phyloP scores from a whole-genome alignment of 2,329 filamentous ascomycete species.

The Xylaria digitata region DNA sequence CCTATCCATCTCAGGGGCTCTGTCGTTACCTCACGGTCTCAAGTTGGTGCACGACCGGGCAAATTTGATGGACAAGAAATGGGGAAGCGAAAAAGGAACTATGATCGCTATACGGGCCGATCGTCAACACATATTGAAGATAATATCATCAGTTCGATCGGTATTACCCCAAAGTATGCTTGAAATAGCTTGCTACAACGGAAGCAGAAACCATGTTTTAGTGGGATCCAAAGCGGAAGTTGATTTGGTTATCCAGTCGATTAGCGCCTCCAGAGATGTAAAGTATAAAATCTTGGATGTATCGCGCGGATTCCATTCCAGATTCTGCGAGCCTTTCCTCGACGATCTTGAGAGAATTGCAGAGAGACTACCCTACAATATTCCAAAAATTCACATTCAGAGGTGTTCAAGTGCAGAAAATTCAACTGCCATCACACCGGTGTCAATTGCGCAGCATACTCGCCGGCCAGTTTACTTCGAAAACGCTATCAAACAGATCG shows the following conservation, averaged over 20 bases:
- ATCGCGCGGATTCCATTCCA: constrained; percentile 61
- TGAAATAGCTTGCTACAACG: constrained; percentile 60
- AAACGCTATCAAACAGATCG: background rate
- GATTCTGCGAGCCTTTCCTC: constrained; percentile 52
- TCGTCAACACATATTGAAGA: constrained; percentile 51
- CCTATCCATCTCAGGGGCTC: too few species aligned
- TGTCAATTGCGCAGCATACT: background rate
- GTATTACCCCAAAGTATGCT: constrained; percentile 11
- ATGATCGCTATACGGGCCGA: constrained; percentile 49
- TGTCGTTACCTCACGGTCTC: too few species aligned
- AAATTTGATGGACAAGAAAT: too few species aligned
- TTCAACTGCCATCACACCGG: background rate
- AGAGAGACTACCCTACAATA: background rate
- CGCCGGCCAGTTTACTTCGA: constrained; percentile 11
- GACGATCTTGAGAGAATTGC: constrained; percentile 35
- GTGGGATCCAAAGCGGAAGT: constrained; percentile 41
- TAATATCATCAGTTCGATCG: constrained; percentile 30
- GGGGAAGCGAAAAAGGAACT: too few species aligned
- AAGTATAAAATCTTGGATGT: constrained; percentile 54
- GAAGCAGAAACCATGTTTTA: constrained; percentile 55
- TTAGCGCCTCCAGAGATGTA: background rate
- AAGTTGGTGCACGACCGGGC: too few species aligned
- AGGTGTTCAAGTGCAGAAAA: background rate
- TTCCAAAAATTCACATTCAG: background rate
- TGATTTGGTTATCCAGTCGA: background rate